Base-by-base conservation (phyloP, 164 flowering plant genomes). In the Magnolia sinica region DNA sequence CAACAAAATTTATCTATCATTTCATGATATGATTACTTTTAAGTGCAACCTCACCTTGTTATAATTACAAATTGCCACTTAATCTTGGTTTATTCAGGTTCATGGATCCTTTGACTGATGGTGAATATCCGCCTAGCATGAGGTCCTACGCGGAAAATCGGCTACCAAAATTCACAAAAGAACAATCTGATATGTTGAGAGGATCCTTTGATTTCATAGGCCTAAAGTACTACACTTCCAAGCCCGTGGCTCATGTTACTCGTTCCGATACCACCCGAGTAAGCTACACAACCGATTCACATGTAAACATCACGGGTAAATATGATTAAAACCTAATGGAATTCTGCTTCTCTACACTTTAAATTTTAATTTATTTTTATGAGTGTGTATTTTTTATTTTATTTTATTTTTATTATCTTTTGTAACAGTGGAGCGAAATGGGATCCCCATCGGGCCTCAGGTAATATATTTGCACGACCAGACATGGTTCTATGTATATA, bases 41-140 rank as follows among this genome's bases (percentile, higher is more conserved):
- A 19, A 18, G 20, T 5, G 20, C 64, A 16, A 16, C 19, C 20
- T 11, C 8, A 23, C 23, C 10, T 20, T 65, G 19, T 31, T 45
- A 68, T 16, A 6, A 18, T 23, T 67, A 67, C 6, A 29, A 29
- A 23, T 23, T 8, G 8, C 8, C 23, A 70, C 8, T 19, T 7
- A 7, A 19, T 49, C 7, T 0, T 18, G 10, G 7, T 45, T n/a
- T 29, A 14, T 50, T 50, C 16, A 91, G 96, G 96, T 82, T 80
- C 74, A 55, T 85, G 71, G 76, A 87, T 22, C 93, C 96, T 1
- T 50, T 88, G 7, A 74, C 83, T 8, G 52, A 77, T 13, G 94
- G 96, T 1, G 73, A 85, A 1, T 89, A 90, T 72, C 96, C 94
- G 7, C 0, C 19, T 0, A 75, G 19, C 29, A 92, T 92, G 94